Percentiles rank a stretch among this genome's conserved stretches.
Evolutionary conservation across 2,329 filamentous ascomycete genomes (phyloP).

Genomic region (Aspergillus sp.): DNA sequence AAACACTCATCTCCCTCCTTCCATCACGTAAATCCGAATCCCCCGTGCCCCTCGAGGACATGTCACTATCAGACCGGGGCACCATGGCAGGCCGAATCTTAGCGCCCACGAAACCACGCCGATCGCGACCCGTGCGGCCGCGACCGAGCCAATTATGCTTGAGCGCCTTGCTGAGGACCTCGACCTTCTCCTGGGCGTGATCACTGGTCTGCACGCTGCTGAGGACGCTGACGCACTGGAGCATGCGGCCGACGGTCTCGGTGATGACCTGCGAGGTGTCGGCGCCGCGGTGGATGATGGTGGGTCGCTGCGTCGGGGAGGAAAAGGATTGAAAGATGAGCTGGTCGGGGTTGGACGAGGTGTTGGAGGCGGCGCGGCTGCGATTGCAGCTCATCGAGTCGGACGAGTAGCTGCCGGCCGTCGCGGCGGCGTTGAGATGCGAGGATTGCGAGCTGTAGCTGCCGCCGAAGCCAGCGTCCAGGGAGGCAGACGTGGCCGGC

Average conservation of each 20-base stretch:
- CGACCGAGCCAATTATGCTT: conserved; percentile 97
- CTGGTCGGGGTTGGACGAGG: conserved; percentile 55
- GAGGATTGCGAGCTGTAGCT: conserved; percentile 79
- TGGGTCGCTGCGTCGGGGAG: conserved; percentile 36
- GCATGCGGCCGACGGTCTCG: conserved; percentile 90
- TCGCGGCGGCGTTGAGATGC: conserved; percentile 61
- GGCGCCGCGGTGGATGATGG: conserved; percentile 32
- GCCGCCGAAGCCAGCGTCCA: conserved; percentile 72
- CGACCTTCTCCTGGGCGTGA: conserved; percentile 73
- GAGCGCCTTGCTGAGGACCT: conserved; percentile 78
- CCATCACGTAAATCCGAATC: conserved; percentile 22
- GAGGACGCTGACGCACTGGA: conserved; percentile 92
- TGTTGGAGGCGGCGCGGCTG: conserved; percentile 82
- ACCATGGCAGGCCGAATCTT: conserved; percentile 44
- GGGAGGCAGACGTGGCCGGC: conserved; percentile 71
- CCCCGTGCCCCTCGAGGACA: conserved; percentile 20
- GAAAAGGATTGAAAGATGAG: conserved; percentile 44
- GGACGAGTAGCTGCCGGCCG: conserved; percentile 53
- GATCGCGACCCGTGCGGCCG: conserved; percentile 82
- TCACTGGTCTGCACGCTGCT: conserved; percentile 73
- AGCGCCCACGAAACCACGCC: conserved; percentile 82
- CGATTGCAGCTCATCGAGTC: conserved; percentile 57
- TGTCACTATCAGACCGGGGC: conserved; percentile 25
- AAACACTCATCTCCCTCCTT: conserved; percentile 31
- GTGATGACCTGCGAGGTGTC: conserved; percentile 71